A percentile compares a stretch with the other conserved stretches of the same genome.
phyloP scores from a whole-genome alignment of 768 basidiomycete genomes.

The Hypsizygus marmoreus region DNA sequence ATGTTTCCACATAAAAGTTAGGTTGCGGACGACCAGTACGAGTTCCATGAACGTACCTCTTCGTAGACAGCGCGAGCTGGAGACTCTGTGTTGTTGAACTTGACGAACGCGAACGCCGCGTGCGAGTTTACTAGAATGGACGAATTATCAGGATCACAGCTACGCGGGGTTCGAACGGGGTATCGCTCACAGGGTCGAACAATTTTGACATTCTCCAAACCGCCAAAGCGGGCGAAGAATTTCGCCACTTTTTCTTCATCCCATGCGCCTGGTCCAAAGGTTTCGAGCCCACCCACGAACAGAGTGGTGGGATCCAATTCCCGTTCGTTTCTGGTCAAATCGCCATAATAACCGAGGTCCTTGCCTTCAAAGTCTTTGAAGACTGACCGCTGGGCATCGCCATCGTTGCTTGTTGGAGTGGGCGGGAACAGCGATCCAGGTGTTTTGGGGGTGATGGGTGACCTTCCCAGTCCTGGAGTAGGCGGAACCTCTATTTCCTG shows the following conservation, averaged over 20 bases:
- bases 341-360: slow-evolving; percentile 19
- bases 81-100: slow-evolving; percentile 61
- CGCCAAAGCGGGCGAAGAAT: slow-evolving; percentile 66
- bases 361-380: slow-evolving; percentile 26
- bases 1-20: too few relatives aligned
- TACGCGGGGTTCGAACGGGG: background rate
- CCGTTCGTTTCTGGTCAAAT: slow-evolving; percentile 27
- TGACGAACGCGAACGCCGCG: slow-evolving; percentile 80
- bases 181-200: slow-evolving; percentile 64
- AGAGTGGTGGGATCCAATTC: slow-evolving; percentile 67
- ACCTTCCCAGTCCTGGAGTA: slow-evolving; percentile 48
- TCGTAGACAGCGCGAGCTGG: slow-evolving; percentile 67
- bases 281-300: slow-evolving; percentile 77
- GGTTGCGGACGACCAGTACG: too few relatives aligned
- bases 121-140: slow-evolving; percentile 51
- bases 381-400: slow-evolving; percentile 32
- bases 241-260: slow-evolving; percentile 60
- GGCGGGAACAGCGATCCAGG: slow-evolving; percentile 48
- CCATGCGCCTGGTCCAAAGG: slow-evolving; percentile 65
- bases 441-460: slow-evolving; percentile 53
- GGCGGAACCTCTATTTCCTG: slow-evolving; percentile 44
- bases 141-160: slow-evolving; percentile 1
- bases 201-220: slow-evolving; percentile 64
- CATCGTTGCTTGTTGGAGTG: slow-evolving; percentile 46
- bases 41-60: slow-evolving; percentile 66